Evolutionary conservation across 139 green algal species (phyloP).

Genomic region (Chlamydomonas sphaeroides): DNA sequence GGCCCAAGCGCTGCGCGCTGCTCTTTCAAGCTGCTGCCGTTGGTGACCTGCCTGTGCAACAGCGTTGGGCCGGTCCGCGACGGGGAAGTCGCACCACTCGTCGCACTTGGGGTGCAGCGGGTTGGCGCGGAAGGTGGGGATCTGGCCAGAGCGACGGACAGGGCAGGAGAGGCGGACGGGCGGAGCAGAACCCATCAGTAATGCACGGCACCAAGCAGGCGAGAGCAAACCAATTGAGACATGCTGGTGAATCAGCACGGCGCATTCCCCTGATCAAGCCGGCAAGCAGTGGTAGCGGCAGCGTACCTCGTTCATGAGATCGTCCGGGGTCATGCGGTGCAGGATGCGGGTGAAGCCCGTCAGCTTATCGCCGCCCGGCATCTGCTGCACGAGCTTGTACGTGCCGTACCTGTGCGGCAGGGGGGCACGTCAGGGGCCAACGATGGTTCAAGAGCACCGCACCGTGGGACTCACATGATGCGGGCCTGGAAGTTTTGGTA

Average conservation of each 20-base stretch:
- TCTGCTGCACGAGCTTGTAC: conserved; percentile 76
- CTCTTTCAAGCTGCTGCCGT: too few species aligned
- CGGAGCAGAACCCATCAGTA: too few species aligned
- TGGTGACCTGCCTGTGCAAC: too few species aligned
- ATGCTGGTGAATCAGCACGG: too few species aligned
- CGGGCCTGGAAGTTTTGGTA: conserved; percentile 39
- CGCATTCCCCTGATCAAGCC: too few species aligned
- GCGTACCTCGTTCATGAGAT: conserved; percentile 78
- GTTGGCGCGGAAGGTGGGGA: conserved; percentile 70
- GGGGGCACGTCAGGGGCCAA: too few species aligned
- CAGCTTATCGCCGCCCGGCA: conserved; percentile 78
- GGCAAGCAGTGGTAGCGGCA: too few species aligned
- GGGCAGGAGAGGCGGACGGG: too few species aligned
- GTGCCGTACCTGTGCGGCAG: conserved; percentile 72
- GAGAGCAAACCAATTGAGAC: too few species aligned
- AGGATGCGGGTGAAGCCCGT: conserved; percentile 90
- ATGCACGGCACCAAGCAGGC: too few species aligned
- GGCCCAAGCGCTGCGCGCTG: too few species aligned
- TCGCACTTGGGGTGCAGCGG: conserved; percentile 75
- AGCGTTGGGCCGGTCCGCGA: conserved; percentile 85
- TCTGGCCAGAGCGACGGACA: conserved; percentile 34
- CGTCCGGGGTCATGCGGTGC: conserved; percentile 78
- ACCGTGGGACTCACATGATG: conserved; percentile 50
- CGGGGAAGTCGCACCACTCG: conserved; percentile 89
- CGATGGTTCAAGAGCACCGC: too few species aligned